Evolutionary conservation across 169 alveolate species (phyloP), one percentile per base, ranked within the genome.

Genomic region (Blepharisma undulans): DNA sequence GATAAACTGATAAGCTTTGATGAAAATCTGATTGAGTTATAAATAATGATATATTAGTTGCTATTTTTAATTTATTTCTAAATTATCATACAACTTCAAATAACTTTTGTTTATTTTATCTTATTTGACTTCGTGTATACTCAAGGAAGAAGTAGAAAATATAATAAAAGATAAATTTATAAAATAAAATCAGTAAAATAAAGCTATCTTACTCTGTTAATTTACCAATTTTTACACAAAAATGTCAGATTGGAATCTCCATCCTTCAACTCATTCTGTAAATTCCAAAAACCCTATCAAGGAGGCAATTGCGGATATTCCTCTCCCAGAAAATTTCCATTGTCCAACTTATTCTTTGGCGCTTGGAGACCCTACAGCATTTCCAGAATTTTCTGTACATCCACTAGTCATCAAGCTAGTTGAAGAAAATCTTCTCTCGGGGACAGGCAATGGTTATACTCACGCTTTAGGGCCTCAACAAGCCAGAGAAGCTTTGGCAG

Each of bases 401-500:
- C 32, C 80, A 66, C 10, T 21, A 27, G 84, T 72, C 5, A 33
- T 86, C 27, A n/a, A 86, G 30, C 29, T 27, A n/a, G 76, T 86
- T 6, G 36, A n/a, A 19, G 71, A 86, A 25, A 27, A 19, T n/a
- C 27, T 86, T 21, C 29, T 19, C n/a, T n/a, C 71, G 0, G 72
- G 84, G 8, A 2, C 61, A 16, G 59, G 84, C 4, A 60, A 86
- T 33, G 91, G 91, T 0, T 86, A 86, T 36, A 86, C 84, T 19
- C 25, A 66, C 16, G 33, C 91, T 86, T 71, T 71, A 48, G 97
- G 97, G 36, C 79, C 89, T 22, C 66, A 76, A 16, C 92, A 93
- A 29, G 96, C 93, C 8, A 92, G 96, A 78, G 66, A 93, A 71
- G 92, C 95, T 27, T 78, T 95, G 6, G 96, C 96, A 10, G 76